Conservation (phyloP, 2,329 filamentous ascomycete genomes). For the Talaromyces funiculosus region DNA sequence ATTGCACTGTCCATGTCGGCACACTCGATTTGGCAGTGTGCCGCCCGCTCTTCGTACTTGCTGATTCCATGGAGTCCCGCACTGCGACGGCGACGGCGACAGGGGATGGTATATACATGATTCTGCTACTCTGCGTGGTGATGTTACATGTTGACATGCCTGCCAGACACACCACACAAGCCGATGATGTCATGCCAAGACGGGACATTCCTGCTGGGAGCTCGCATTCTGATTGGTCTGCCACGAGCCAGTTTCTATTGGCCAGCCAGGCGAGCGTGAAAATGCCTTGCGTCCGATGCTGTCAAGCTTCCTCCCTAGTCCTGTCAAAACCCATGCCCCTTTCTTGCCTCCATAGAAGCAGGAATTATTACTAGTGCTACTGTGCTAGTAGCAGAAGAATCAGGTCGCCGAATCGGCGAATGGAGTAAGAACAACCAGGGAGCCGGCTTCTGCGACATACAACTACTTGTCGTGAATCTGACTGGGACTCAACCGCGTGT, state of each 20-base stretch:
- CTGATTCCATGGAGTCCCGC: too few species aligned
- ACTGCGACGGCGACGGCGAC: too few species aligned
- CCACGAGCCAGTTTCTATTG: neutral
- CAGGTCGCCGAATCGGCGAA: slow-evolving; percentile 4
- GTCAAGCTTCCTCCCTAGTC: too few species aligned
- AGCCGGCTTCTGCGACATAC: too few species aligned
- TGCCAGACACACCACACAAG: neutral
- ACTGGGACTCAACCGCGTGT: neutral
- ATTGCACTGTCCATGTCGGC: neutral
- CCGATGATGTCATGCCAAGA: slow-evolving; percentile 10
- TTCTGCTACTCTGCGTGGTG: too few species aligned
- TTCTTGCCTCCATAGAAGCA: too few species aligned
- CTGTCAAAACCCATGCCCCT: too few species aligned
- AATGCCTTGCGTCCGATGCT: neutral
- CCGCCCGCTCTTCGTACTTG: neutral
- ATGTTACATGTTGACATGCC: neutral
- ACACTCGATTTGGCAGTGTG: neutral
- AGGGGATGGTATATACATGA: too few species aligned
- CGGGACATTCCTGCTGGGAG: neutral
- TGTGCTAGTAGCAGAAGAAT: too few species aligned
- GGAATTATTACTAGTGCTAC: too few species aligned
- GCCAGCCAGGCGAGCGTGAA: neutral
- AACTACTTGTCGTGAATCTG: neutral
- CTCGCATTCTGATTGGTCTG: neutral
- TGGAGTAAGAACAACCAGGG: neutral